phyloP scores from a whole-genome alignment of 1,139 yeast genomes.

The Hansenula sp. region DNA sequence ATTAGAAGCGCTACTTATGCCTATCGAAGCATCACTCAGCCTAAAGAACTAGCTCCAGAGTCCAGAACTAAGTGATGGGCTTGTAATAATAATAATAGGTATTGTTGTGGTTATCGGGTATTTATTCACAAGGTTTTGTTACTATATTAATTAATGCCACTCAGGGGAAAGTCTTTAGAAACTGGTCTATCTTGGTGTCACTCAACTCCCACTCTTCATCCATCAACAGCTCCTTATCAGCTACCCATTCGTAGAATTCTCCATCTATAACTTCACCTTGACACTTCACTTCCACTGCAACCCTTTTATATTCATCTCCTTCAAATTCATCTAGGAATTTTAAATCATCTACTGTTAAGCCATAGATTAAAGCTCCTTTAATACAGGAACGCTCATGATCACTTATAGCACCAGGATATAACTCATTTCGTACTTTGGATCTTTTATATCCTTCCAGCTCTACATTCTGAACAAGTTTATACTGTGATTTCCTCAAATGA shows the following conservation, averaged over 20 bases:
- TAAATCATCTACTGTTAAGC: constrained; percentile 11
- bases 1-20: no score
- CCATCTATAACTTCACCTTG: background rate
- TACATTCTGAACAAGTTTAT: constrained; percentile 1
- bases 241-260: constrained; percentile 8
- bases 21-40: no score
- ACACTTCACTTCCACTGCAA: background rate
- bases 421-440: constrained; percentile 11
- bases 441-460: constrained; percentile 9
- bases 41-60: no score
- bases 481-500: background rate
- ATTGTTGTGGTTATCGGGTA: no score
- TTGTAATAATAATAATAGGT: no score
- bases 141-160: no score
- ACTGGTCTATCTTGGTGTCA: background rate
- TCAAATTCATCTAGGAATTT: constrained; percentile 19
- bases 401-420: constrained; percentile 19
- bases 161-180: no score
- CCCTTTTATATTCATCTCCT: constrained; percentile 16
- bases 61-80: no score
- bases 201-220: background rate
- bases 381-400: constrained; percentile 4
- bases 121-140: no score
- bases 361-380: constrained; percentile 15
- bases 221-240: background rate